A percentile compares a stretch with the other conserved stretches of the same genome.
phyloP scores from a whole-genome alignment of 441 rosid genomes.

The Aquilaria agallochum region DNA sequence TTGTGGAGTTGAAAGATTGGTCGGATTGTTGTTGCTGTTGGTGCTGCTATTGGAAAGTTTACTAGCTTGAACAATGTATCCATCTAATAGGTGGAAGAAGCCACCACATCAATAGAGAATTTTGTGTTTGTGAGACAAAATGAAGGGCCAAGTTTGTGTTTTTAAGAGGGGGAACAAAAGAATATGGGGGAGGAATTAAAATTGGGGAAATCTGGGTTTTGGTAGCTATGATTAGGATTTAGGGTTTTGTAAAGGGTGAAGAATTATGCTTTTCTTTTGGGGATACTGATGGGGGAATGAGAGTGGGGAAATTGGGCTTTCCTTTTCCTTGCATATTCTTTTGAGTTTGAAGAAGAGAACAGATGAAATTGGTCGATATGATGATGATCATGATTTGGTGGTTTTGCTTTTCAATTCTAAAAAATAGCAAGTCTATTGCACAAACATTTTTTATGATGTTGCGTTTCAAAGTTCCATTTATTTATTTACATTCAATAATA shows the following conservation, averaged over 20 bases:
- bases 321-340: slow-evolving; percentile 26
- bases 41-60: slow-evolving; percentile 40
- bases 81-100: slow-evolving; percentile 40
- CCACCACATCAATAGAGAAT: slow-evolving; percentile 42
- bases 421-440: no score
- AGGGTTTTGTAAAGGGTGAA: slow-evolving; percentile 3
- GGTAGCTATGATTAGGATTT: slow-evolving; percentile 7
- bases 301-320: slow-evolving; percentile 37
- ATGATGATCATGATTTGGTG: slow-evolving; percentile 47
- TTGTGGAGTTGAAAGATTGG: slow-evolving; percentile 54
- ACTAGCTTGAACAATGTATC: slow-evolving; percentile 93
- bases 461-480: no score
- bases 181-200: slow-evolving; percentile 20
- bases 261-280: slow-evolving; percentile 29
- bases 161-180: slow-evolving; percentile 9
- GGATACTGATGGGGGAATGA: slow-evolving; percentile 34
- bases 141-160: slow-evolving; percentile 4
- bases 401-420: slow-evolving; percentile 32
- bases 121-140: neutral
- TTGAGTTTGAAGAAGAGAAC: slow-evolving; percentile 18
- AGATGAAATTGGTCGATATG: slow-evolving; percentile 18
- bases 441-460: no score
- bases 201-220: slow-evolving; percentile 23
- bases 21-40: slow-evolving; percentile 46
- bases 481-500: no score